phyloP scores from a whole-genome alignment of 2,329 filamentous ascomycete genomes.

The Colletotrichum brevisporum region DNA sequence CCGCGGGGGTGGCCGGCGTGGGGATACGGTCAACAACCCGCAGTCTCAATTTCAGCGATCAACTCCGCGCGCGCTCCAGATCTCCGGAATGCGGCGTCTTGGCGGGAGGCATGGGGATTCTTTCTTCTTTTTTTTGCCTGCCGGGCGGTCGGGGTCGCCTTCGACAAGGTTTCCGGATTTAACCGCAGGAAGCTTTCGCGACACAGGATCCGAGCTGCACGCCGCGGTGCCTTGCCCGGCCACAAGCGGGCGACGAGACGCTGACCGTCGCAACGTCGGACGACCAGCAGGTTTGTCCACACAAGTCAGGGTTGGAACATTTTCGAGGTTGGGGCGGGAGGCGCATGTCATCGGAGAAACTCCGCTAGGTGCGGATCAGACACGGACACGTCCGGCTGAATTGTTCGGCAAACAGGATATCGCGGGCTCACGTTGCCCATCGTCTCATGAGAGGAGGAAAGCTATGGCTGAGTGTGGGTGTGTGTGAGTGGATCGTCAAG shows the following conservation, averaged over 20 bases:
- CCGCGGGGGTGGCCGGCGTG: slow-evolving; percentile 14
- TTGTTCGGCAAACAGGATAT: neutral
- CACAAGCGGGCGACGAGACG: slow-evolving; percentile 18
- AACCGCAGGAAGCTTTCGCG: neutral
- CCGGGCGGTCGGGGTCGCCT: neutral
- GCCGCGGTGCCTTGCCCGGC: too few relatives aligned
- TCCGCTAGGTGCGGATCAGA: slow-evolving; percentile 33
- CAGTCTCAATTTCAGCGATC: slow-evolving; percentile 16
- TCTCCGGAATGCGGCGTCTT: slow-evolving; percentile 4
- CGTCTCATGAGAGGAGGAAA: too few relatives aligned
- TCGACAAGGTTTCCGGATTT: neutral
- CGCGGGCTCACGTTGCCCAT: neutral
- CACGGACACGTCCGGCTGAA: neutral
- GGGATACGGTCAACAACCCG: neutral
- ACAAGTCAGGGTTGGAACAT: neutral
- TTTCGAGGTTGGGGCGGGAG: neutral
- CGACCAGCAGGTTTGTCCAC: neutral
- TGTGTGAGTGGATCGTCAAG: neutral
- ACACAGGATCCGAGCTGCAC: too few relatives aligned
- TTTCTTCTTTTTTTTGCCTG: neutral
- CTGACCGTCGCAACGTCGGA: slow-evolving; percentile 23
- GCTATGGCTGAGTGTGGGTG: too few relatives aligned
- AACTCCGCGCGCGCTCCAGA: slow-evolving; percentile 26
- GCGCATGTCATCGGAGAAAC: slow-evolving; percentile 32
- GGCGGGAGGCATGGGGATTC: neutral